Percentiles rank a stretch among this genome's conserved stretches.
These are phyloP conservation scores for Piper betle DNA, from an alignment of 164 flowering plant species.

Conservation along the genomic window DNA sequence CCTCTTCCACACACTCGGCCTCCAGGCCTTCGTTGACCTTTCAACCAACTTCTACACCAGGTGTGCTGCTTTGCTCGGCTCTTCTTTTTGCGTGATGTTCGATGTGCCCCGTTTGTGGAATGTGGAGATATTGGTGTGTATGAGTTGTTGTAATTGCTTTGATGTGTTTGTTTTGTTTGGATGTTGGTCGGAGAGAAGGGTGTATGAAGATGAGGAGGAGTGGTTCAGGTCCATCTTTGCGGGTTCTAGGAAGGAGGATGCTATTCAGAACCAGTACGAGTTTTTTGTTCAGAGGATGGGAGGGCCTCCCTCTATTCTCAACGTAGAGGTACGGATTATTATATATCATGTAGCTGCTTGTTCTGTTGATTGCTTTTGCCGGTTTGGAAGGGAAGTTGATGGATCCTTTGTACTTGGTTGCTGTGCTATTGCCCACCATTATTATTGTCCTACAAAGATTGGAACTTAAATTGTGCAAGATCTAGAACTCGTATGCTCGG, in stretches of 20 bases:
- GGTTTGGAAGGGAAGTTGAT: not conserved
- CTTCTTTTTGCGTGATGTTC: constrained; percentile 1
- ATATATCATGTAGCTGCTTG: not conserved
- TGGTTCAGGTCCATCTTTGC: constrained; percentile 86
- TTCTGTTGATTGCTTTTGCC: not conserved
- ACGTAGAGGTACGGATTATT: constrained; percentile 43
- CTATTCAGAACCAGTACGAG: constrained; percentile 85
- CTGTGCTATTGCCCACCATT: not conserved
- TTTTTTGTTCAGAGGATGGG: constrained; percentile 97
- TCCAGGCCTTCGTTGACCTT: constrained; percentile 68
- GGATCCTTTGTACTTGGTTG: not conserved
- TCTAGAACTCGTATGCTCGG: too few relatives aligned
- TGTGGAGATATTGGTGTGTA: not conserved
- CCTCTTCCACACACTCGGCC: constrained; percentile 60
- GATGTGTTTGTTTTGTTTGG: not conserved
- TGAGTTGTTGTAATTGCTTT: not conserved
- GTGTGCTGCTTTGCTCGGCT: constrained; percentile 14
- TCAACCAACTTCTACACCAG: constrained; percentile 84
- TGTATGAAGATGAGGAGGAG: constrained; percentile 87
- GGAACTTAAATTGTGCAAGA: too few relatives aligned
- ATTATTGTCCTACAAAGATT: too few relatives aligned
- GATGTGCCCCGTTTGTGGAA: not conserved
- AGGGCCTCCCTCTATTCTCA: constrained; percentile 76
- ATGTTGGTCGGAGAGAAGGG: constrained; percentile 30
- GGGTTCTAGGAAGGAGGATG: constrained; percentile 75